phyloP scores from a whole-genome alignment of 768 basidiomycete genomes.

The Psilocybe azurescens region DNA sequence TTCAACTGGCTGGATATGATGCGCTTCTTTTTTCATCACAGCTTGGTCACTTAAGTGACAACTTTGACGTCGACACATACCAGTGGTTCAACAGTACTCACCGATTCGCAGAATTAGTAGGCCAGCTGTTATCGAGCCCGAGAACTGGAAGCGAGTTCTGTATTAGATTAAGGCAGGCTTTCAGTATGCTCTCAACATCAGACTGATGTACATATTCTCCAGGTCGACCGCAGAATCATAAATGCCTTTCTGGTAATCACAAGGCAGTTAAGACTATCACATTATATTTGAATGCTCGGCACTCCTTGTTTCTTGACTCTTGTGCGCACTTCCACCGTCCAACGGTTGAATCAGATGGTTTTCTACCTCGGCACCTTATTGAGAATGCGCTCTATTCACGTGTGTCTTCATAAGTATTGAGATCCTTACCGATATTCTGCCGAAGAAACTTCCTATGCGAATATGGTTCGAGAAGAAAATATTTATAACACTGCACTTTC shows the following conservation, averaged over 20 bases:
- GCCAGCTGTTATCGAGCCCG: too few species aligned
- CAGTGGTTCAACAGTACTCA: too few species aligned
- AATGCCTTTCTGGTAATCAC: too few species aligned
- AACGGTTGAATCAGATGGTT: neutral
- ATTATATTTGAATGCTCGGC: neutral
- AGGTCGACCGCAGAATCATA: neutral
- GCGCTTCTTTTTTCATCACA: too few species aligned
- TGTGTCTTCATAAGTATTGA: neutral
- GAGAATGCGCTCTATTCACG: neutral
- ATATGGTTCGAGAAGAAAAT: slow-evolving; percentile 1
- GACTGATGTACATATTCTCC: neutral
- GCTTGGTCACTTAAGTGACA: too few species aligned
- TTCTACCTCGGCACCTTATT: neutral
- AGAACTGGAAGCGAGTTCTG: too few species aligned
- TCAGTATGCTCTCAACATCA: neutral
- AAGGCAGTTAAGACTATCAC: neutral
- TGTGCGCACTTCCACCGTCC: neutral
- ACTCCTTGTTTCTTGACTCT: neutral
- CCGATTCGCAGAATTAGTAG: too few species aligned
- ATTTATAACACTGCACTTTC: neutral
- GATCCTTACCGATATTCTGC: slow-evolving; percentile 1
- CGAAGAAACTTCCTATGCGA: slow-evolving; percentile 1
- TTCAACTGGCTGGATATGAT: too few species aligned
- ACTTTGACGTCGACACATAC: too few species aligned
- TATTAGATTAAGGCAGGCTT: too few species aligned